A percentile compares a stretch with the other conserved stretches of the same genome.
Evolutionary conservation across 371 early-diverging fungal species (phyloP).

Genomic region (Circinella minor): DNA sequence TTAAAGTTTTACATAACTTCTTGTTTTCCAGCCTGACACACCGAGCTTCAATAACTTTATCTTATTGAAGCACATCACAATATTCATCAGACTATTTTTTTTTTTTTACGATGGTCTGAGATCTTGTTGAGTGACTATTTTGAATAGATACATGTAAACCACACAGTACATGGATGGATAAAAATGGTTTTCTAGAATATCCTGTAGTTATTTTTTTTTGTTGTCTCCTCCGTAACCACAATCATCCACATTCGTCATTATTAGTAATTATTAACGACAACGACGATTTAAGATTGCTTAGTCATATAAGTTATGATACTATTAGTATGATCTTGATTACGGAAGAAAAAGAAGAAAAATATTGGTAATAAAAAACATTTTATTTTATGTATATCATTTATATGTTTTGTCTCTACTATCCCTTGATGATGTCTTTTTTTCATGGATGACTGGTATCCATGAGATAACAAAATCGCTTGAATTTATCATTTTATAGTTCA

Average conservation of each 20-base stretch:
- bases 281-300: not conserved
- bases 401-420: constrained; percentile 5
- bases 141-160: constrained; percentile 2
- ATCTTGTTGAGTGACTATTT: constrained; percentile 1
- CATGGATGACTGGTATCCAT: not conserved
- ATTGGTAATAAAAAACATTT: not conserved
- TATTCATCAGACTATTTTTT: not conserved
- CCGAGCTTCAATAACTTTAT: constrained; percentile 4
- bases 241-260: constrained; percentile 2
- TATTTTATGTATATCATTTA: constrained; percentile 1
- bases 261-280: not conserved
- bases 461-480: constrained; percentile 2
- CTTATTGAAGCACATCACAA: not conserved
- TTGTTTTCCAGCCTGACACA: not conserved
- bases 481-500: not conserved
- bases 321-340: not conserved
- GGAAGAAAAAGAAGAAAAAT: too few species aligned
- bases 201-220: not conserved
- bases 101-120: not conserved
- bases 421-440: constrained; percentile 1
- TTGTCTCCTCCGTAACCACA: constrained; percentile 3
- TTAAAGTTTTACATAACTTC: too few species aligned
- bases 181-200: constrained; percentile 1
- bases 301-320: constrained; percentile 1
- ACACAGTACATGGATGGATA: constrained; percentile 4